Evolutionary conservation across 345 rosid species (phyloP).

Genomic region (Populus alba): DNA sequence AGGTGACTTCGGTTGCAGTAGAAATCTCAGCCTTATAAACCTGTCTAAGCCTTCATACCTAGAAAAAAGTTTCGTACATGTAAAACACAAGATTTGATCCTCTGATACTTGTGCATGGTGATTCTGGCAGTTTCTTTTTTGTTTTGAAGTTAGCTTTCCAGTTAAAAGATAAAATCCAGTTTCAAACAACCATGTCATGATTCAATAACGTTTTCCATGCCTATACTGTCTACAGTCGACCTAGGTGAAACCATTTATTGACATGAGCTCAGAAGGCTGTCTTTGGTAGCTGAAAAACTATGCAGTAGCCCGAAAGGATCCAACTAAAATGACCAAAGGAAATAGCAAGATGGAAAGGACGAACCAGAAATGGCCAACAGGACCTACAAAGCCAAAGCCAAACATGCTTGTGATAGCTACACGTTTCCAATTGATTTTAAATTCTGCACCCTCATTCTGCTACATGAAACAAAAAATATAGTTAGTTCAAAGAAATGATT

Average conservation of each 20-base stretch:
- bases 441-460: conserved; percentile 54
- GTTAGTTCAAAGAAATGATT: not conserved
- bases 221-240: not conserved
- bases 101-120: not conserved
- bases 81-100: not conserved
- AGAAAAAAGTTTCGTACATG: not conserved
- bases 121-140: not conserved
- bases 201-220: conserved; percentile 2
- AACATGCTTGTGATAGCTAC: conserved; percentile 70
- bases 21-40: conserved; percentile 61
- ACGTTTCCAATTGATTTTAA: conserved; percentile 71
- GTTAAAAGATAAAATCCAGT: conserved; percentile 1
- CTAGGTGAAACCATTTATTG: not conserved
- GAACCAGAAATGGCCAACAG: conserved; percentile 82
- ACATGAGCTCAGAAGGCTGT: not conserved
- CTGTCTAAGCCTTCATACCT: conserved; percentile 89
- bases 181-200: not conserved
- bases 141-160: not conserved
- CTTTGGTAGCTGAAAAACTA: not conserved
- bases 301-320: conserved; percentile 3
- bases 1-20: conserved; percentile 56
- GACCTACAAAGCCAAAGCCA: conserved; percentile 82
- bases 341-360: conserved; percentile 21
- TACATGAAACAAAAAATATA: conserved; percentile 9
- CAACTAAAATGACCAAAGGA: not conserved